Evolutionary conservation across 495 filamentous ascomycete species (phyloP).

Genomic region (Trichoderma gamsii): DNA sequence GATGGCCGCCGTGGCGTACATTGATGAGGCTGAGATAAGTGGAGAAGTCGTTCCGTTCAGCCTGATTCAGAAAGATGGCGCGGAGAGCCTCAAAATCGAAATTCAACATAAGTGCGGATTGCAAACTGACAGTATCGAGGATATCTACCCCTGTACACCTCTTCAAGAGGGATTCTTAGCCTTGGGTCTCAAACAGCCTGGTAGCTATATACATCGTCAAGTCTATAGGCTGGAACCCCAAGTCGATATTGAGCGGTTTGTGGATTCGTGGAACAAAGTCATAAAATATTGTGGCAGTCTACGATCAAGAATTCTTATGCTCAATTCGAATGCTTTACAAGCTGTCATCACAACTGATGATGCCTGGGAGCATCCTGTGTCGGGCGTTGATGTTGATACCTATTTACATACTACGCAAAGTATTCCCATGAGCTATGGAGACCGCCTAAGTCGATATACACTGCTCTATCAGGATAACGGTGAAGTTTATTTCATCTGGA

Average conservation of each 20-base stretch:
- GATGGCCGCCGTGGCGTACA: constrained; percentile 1
- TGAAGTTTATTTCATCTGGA: constrained; percentile 15
- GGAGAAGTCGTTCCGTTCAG: not conserved
- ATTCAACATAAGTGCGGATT: not conserved
- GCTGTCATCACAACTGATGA: constrained; percentile 20
- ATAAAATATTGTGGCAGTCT: constrained; percentile 56
- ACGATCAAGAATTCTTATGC: constrained; percentile 43
- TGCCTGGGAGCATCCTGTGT: not conserved
- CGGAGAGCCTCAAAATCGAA: not conserved
- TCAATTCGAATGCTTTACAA: constrained; percentile 21
- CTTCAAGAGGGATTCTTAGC: constrained; percentile 50
- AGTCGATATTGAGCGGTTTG: constrained; percentile 39
- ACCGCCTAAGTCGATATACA: not conserved
- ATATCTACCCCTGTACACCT: constrained; percentile 44
- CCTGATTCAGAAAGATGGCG: not conserved
- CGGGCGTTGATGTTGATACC: not conserved
- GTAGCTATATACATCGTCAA: constrained; percentile 37
- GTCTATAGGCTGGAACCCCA: constrained; percentile 36
- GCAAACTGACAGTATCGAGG: not conserved
- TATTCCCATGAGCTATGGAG: constrained; percentile 11
- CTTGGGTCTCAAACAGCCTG: constrained; percentile 33
- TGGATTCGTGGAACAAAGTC: constrained; percentile 45
- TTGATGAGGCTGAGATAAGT: not conserved
- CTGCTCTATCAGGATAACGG: constrained; percentile 4
- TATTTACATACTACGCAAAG: not conserved